phyloP scores from a whole-genome alignment of 495 filamentous ascomycete genomes.

The Aspergillus incahuasiensis region DNA sequence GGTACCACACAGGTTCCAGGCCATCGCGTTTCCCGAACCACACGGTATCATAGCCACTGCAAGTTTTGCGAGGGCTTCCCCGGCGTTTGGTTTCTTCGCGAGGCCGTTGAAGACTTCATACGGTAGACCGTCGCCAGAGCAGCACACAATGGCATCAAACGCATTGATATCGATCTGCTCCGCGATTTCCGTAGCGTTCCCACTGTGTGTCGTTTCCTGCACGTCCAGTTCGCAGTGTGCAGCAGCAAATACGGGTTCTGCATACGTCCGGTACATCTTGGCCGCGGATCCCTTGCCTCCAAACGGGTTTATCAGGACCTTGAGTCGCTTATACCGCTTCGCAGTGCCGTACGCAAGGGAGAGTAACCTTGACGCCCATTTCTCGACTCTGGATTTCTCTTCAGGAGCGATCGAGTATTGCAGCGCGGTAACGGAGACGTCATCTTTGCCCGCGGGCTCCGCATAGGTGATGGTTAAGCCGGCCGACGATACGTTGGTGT shows the following conservation, averaged over 20 bases:
- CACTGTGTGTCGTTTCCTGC: slow-evolving; percentile 63
- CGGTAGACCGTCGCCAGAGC: slow-evolving; percentile 87
- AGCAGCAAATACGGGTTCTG: slow-evolving; percentile 78
- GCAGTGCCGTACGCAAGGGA: slow-evolving; percentile 68
- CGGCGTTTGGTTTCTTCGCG: slow-evolving; percentile 67
- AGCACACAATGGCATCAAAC: slow-evolving; percentile 80
- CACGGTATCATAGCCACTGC: slow-evolving; percentile 88
- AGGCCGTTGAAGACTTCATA: slow-evolving; percentile 96
- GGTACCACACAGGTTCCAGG: slow-evolving; percentile 82
- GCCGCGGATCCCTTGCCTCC: slow-evolving; percentile 77
- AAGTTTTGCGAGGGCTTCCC: slow-evolving; percentile 67
- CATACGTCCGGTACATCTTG: slow-evolving; percentile 67
- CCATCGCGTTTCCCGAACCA: slow-evolving; percentile 92
- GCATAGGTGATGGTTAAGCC: slow-evolving; percentile 77
- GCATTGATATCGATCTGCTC: slow-evolving; percentile 71
- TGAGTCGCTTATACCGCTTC: slow-evolving; percentile 67
- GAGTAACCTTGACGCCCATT: slow-evolving; percentile 62
- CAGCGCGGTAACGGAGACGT: slow-evolving; percentile 53
- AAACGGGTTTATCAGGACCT: slow-evolving; percentile 87
- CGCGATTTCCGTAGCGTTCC: slow-evolving; percentile 76
- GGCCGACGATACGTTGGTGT: slow-evolving; percentile 59
- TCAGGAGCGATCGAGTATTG: slow-evolving; percentile 56
- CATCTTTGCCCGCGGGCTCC: slow-evolving; percentile 46
- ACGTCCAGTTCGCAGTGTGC: slow-evolving; percentile 75
- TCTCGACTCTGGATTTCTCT: slow-evolving; percentile 43